A percentile compares a stretch with the other conserved stretches of the same genome.
Evolutionary conservation across 1,139 yeast genomes (phyloP).

Genomic region (Debaryomycetaceae sp.): DNA sequence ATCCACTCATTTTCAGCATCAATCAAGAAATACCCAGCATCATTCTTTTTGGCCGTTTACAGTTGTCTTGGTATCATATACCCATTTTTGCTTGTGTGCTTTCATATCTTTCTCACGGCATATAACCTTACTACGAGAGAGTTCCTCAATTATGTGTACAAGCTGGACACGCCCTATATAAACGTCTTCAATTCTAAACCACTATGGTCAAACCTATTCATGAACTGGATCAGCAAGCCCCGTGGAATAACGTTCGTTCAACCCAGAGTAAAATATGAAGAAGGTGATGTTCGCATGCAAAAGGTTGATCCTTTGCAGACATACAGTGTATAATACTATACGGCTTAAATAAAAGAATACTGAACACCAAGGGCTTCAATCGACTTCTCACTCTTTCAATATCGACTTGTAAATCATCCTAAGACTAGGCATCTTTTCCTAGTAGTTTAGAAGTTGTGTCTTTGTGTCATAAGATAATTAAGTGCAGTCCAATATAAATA

Average conservation of each 20-base stretch:
- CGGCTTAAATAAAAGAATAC: no score
- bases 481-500: not conserved
- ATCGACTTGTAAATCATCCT: no score
- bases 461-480: not conserved
- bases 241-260: conserved; percentile 42
- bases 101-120: conserved; percentile 53
- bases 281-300: conserved; percentile 46
- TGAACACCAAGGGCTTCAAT: no score
- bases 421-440: no score
- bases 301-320: conserved; percentile 18
- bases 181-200: conserved; percentile 44
- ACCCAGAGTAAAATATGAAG: conserved; percentile 29
- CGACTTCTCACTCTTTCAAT: no score
- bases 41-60: conserved; percentile 49
- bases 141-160: conserved; percentile 42
- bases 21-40: conserved; percentile 32
- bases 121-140: conserved; percentile 73
- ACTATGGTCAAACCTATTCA: conserved; percentile 36
- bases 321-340: not conserved
- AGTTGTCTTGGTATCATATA: conserved; percentile 44
- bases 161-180: conserved; percentile 19
- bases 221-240: conserved; percentile 49
- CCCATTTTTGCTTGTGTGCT: conserved; percentile 50
- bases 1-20: conserved; percentile 18
- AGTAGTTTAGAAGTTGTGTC: no score